Evolutionary conservation across 2,329 filamentous ascomycete species (phyloP), one percentile per base, ranked within the genome.

Genomic region (Botrytis tulipae): DNA sequence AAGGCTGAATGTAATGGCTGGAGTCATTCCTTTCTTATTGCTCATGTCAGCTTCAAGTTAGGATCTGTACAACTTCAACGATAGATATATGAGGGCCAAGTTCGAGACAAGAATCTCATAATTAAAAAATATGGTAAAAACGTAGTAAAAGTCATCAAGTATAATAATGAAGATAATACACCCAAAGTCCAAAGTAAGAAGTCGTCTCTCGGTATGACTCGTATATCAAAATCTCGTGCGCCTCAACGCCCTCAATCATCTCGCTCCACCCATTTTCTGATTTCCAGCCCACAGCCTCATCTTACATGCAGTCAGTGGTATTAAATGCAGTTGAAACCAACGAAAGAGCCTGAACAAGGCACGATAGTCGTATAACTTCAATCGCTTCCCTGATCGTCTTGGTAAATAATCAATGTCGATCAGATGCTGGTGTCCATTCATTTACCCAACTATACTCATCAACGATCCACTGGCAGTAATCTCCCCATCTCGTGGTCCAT

Each of bases 401-500:
- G 10, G 60, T 62, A 32, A 10, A 44, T 20, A 29, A 35, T 78
- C 76, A 78, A 73, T 76, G 74, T 35, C 73, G 75, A 25, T 73
- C 71, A 62, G 70, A 37, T 25, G 32, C 29, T 32, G 46, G 57
- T 29, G 57, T 71, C 66, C 66, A 69, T 18, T 57, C 18, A 18
- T 57, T 59, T 29, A 69, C 66, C 66, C 66, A 69, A 25, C 48
- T 54, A 74, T 86, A 85, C 51, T 80, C 80, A 20, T 83, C 76
- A 1, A 89, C 82, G 8, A 91, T 84, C 82, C 84, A 84, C 1
- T 82, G 69, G 73, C 91, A 85, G 75, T 92, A 93, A 0, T 81
- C 79, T 3, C 86, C 82, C 91, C 91, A 94, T 48, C 84, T 83
- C 5, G 75, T 74, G 73, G 84, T 81, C 86, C 91, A 92, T 62